These are phyloP conservation scores for Ganoderma multipileum DNA, from an alignment of 1,284 basidiomycete species.

Conservation along the genomic window DNA sequence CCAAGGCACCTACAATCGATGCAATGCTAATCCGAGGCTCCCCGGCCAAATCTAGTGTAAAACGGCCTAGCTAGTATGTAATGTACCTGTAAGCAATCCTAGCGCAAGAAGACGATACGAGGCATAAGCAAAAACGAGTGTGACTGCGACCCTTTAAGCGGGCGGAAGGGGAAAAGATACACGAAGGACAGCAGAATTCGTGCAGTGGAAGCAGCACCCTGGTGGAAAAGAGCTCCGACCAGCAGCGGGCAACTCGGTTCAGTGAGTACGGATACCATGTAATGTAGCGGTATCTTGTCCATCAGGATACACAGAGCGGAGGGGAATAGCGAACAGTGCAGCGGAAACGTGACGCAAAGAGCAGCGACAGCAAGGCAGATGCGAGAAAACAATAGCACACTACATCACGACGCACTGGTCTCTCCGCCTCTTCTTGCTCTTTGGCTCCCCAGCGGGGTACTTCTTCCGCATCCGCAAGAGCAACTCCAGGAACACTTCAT, in stretches of 20 bases:
- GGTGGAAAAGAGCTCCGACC: not conserved
- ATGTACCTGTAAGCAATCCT: not conserved
- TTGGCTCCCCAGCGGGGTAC: constrained; percentile 57
- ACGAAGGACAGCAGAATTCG: constrained; percentile 14
- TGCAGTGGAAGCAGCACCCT: not conserved
- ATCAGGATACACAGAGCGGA: not conserved
- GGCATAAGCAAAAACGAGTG: constrained; percentile 12
- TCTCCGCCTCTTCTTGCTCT: constrained; percentile 37
- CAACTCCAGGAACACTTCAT: constrained; percentile 81
- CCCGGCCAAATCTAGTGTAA: not conserved
- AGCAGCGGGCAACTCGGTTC: not conserved
- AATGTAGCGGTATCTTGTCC: constrained; percentile 10
- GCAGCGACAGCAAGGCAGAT: not conserved
- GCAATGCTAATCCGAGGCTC: not conserved
- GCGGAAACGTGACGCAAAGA: not conserved
- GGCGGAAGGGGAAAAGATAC: not conserved
- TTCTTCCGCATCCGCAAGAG: constrained; percentile 74
- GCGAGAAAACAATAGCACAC: constrained; percentile 26
- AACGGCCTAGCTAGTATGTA: not conserved
- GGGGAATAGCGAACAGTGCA: constrained; percentile 1
- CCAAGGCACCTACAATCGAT: constrained; percentile 8
- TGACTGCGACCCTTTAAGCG: no score
- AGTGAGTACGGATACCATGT: constrained; percentile 1
- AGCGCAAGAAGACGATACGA: not conserved
- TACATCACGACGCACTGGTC: constrained; percentile 66